These are phyloP conservation scores for Solanum clarkiae DNA, from an alignment of 257 asterid species.

Conservation along the genomic window DNA sequence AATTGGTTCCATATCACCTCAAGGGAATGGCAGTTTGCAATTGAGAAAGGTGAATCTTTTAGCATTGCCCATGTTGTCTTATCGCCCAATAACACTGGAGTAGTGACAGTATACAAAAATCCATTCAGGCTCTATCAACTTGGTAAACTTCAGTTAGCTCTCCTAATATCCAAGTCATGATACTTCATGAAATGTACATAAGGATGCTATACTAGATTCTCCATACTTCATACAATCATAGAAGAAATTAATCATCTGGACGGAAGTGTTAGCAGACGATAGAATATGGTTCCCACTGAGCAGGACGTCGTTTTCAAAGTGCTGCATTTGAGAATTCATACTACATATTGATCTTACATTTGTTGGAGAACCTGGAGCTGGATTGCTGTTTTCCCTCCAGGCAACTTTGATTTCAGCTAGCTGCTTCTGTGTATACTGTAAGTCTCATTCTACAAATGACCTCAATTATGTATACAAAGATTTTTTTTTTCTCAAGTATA, in stretches of 20 bases:
- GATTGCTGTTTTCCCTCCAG: background rate
- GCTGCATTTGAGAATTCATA: background rate
- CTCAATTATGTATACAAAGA: background rate
- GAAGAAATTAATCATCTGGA: background rate
- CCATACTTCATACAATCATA: background rate
- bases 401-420: background rate
- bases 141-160: constrained; percentile 66
- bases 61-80: constrained; percentile 77
- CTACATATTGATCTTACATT: background rate
- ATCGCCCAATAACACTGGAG: constrained; percentile 39
- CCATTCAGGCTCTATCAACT: constrained; percentile 64
- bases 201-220: background rate
- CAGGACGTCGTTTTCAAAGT: background rate
- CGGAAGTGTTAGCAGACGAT: background rate
- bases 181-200: background rate
- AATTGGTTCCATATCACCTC: constrained; percentile 55
- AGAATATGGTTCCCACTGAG: background rate
- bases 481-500: background rate
- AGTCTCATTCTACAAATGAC: background rate
- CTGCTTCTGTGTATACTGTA: background rate
- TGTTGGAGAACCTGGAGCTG: background rate
- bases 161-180: constrained; percentile 19
- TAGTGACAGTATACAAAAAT: constrained; percentile 59
- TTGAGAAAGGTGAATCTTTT: constrained; percentile 79
- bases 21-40: constrained; percentile 89